Base-by-base conservation (phyloP, 2,329 filamentous ascomycete species). In the Aureobasidium vineae region DNA sequence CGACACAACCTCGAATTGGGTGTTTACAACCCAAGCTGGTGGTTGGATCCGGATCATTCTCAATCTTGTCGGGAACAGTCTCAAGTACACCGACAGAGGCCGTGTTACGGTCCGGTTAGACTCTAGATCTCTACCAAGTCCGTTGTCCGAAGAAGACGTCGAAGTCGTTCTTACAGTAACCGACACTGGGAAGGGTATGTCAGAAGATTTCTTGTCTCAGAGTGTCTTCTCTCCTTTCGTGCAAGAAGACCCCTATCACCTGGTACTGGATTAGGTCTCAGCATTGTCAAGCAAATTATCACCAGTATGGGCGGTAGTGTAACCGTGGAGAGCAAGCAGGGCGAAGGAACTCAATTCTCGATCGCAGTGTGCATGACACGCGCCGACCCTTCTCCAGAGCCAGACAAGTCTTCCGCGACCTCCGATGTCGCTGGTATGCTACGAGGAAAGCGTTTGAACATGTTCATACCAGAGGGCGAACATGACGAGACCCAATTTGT, bases 131-230 rank as follows among this genome's bases (percentile, higher is more conserved):
- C 65, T 13, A n/a, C 41, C 36, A 26, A 47, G 19, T 36, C 41
- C 49, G 2, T 19, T 23, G 16, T 49, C 56, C 16, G 26, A 63
- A 31, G 61, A 59, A 3, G 60, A 56, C n/a, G 33, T 54, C 8
- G 43, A 59, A 19, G 53, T 65, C 13, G 4, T 43, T 6, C 26
- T 67, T 28, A 68, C 68, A 11, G 83, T 91, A 0, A 78, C 79
- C 0, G 89, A 91, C 70, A 88, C 87, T 0, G 89, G 89, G 0
- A 82, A 81, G 41, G 89, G 89, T 1, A 91, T 91, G 60, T 83
- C 83, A 0, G 79, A 84, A 15, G 85, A 89, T 8, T 91, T 87
- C 69, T 75, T 90, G 5, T 80, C 83, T 33, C 83, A 85, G 19
- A 80, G 83, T 16, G 75, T 90, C 0, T 91, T 87, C 73, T 84